These are phyloP conservation scores for Sistotremastrum suecicum DNA, from an alignment of 768 basidiomycete species.

Conservation along the genomic window DNA sequence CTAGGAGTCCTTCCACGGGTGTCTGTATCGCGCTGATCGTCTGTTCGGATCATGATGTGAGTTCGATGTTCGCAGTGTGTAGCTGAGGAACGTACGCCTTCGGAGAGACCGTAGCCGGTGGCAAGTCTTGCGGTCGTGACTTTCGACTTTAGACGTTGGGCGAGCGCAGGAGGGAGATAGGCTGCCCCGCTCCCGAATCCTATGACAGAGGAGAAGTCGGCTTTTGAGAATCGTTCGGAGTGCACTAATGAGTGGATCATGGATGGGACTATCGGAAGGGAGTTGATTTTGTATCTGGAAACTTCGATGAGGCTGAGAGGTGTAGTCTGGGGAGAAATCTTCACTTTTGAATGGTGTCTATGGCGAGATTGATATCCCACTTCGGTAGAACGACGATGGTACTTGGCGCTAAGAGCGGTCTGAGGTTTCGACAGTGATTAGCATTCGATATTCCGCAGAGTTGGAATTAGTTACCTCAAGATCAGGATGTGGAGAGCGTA, in stretches of 20 bases:
- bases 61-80: not conserved
- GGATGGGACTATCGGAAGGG: conserved; percentile 43
- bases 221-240: conserved; percentile 28
- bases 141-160: conserved; percentile 24
- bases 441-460: no score
- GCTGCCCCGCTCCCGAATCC: conserved; percentile 43
- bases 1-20: conserved; percentile 31
- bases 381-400: conserved; percentile 42
- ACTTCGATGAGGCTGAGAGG: conserved; percentile 9
- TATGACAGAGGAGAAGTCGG: conserved; percentile 39
- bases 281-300: conserved; percentile 40
- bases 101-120: conserved; percentile 60
- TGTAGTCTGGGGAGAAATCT: conserved; percentile 5
- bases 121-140: conserved; percentile 17
- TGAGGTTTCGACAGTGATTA: conserved; percentile 5
- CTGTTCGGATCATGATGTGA: conserved; percentile 17
- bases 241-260: conserved; percentile 51
- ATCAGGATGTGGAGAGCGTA: conserved; percentile 43
- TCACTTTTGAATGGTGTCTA: conserved; percentile 49
- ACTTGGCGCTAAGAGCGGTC: conserved; percentile 27
- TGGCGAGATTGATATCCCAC: conserved; percentile 41
- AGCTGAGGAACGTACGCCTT: conserved; percentile 30
- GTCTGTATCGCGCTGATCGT: conserved; percentile 37
- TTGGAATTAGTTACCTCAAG: no score
- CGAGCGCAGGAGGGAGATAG: conserved; percentile 46